Evolutionary conservation across 805 yeast genomes (phyloP).

Genomic region (Yarrowia bubula): DNA sequence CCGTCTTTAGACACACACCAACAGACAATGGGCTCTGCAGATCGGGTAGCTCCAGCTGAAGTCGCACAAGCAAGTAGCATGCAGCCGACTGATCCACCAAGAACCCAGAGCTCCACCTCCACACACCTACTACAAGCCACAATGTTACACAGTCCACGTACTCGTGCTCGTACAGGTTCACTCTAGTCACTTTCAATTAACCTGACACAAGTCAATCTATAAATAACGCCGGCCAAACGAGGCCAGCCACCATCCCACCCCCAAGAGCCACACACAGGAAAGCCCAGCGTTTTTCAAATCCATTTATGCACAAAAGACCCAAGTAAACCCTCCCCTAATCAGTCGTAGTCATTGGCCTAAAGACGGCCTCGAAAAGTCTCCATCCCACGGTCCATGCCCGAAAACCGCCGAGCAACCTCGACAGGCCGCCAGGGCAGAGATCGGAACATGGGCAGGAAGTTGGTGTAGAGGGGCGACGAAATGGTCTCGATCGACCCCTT

Average conservation of each 20-base stretch:
- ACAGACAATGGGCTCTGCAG: too few relatives aligned
- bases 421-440: conserved; percentile 70
- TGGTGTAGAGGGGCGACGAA: conserved; percentile 72
- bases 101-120: not conserved
- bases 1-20: too few relatives aligned
- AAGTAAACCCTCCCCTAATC: too few relatives aligned
- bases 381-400: conserved; percentile 61
- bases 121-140: not conserved
- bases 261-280: conserved; percentile 18
- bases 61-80: too few relatives aligned
- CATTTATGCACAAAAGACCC: not conserved
- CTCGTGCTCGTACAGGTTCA: not conserved
- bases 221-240: conserved; percentile 14
- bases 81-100: too few relatives aligned
- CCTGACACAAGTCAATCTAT: conserved; percentile 17
- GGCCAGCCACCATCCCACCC: conserved; percentile 27
- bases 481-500: conserved; percentile 67
- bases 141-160: not conserved
- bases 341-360: not conserved
- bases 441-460: conserved; percentile 67
- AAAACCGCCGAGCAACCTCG: conserved; percentile 51
- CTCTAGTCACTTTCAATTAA: conserved; percentile 25
- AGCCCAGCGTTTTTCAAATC: not conserved
- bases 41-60: too few relatives aligned
- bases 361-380: conserved; percentile 22